Evolutionary conservation across 73 alveolate genomes (phyloP).

Genomic region (Paraurostyla sp.): DNA sequence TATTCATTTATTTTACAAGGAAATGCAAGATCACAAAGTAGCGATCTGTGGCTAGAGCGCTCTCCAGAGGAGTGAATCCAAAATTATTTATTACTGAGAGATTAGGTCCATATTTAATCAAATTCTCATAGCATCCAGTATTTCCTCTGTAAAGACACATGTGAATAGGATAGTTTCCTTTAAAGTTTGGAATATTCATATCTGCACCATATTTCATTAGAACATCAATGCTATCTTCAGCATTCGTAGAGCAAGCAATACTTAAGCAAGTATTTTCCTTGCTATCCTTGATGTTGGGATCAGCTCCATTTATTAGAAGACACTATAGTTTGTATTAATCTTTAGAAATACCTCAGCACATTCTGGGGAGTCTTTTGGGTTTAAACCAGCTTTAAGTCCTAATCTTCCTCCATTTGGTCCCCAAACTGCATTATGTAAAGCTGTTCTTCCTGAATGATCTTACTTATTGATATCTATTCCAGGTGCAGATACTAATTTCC

Average conservation of each 20-base stretch:
- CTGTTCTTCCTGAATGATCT: slow-evolving; percentile 86
- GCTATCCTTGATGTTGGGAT: slow-evolving; percentile 79
- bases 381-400: slow-evolving; percentile 84
- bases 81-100: neutral
- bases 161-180: slow-evolving; percentile 73
- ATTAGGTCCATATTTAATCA: slow-evolving; percentile 34
- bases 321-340: neutral
- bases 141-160: slow-evolving; percentile 57
- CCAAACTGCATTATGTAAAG: slow-evolving; percentile 95
- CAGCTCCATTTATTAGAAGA: slow-evolving; percentile 85
- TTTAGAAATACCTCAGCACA: slow-evolving; percentile 77
- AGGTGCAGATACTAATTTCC: slow-evolving; percentile 65
- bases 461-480: slow-evolving; percentile 73
- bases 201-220: slow-evolving; percentile 81
- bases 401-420: slow-evolving; percentile 93
- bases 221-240: slow-evolving; percentile 79
- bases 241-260: slow-evolving; percentile 92
- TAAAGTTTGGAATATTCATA: slow-evolving; percentile 12
- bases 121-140: slow-evolving; percentile 45
- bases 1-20: neutral
- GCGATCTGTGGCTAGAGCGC: neutral
- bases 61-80: slow-evolving; percentile 7
- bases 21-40: neutral
- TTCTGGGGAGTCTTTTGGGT: slow-evolving; percentile 88
- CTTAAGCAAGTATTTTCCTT: slow-evolving; percentile 87